Conservation (phyloP, 2,329 filamentous ascomycete species). For the Xylariales sp. region DNA sequence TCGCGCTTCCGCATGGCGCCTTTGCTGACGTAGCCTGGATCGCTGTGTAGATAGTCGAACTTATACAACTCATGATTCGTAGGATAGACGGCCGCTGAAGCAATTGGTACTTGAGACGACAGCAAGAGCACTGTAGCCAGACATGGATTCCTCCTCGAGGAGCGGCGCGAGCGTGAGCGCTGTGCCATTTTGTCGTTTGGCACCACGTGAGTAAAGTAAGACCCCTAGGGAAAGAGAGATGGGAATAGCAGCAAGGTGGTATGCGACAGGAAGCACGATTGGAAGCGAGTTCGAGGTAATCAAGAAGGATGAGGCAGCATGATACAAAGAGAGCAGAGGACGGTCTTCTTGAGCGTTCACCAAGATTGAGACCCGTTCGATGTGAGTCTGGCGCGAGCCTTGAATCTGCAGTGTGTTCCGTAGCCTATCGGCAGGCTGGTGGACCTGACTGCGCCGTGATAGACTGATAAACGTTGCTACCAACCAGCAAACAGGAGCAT, state of each 20-base stretch:
- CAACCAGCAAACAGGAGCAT: background rate
- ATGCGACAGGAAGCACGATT: background rate
- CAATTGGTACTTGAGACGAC: conserved; percentile 12
- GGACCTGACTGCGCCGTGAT: background rate
- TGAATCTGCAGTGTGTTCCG: background rate
- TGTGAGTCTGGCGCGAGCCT: background rate
- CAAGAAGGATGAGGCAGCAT: background rate
- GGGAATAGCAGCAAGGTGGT: too few relatives aligned
- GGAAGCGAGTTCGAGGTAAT: background rate
- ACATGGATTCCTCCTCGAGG: conserved; percentile 1
- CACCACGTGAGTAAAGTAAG: background rate
- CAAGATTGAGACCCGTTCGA: background rate
- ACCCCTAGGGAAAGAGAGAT: background rate
- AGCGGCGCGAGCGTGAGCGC: background rate
- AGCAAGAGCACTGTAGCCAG: conserved; percentile 15
- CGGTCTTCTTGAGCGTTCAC: background rate
- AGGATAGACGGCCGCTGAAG: conserved; percentile 22
- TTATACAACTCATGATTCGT: conserved; percentile 24
- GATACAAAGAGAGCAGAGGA: background rate
- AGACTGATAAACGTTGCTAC: background rate
- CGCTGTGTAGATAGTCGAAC: conserved; percentile 24
- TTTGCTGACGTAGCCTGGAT: conserved; percentile 1
- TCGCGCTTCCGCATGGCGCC: conserved; percentile 23
- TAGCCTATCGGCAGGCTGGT: background rate
- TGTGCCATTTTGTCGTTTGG: conserved; percentile 14